Evolutionary conservation across 495 filamentous ascomycete species (phyloP).

Genomic region (Penicillium angulare): DNA sequence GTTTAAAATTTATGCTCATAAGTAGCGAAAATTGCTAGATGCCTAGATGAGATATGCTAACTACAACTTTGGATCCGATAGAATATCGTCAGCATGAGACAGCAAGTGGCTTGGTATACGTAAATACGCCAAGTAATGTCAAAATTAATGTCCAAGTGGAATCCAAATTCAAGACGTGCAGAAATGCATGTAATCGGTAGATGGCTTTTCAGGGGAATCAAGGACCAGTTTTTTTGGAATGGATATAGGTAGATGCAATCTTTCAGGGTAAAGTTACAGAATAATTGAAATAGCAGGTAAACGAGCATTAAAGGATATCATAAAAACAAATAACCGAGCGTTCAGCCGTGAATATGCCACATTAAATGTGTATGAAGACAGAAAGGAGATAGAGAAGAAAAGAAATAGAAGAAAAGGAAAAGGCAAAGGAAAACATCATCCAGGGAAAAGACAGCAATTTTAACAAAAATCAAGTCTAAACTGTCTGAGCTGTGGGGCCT

Average conservation of each 20-base stretch:
- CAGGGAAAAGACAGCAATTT: neutral
- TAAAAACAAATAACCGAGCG: neutral
- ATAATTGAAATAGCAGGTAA: neutral
- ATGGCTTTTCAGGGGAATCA: too few relatives aligned
- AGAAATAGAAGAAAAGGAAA: neutral
- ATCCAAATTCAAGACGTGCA: too few relatives aligned
- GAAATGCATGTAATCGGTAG: too few relatives aligned
- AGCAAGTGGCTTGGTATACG: too few relatives aligned
- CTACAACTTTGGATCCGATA: too few relatives aligned
- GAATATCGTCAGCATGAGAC: too few relatives aligned
- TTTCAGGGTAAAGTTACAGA: neutral
- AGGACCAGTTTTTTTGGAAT: too few relatives aligned
- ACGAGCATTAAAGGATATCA: neutral
- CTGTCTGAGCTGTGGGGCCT: neutral
- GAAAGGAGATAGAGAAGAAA: neutral
- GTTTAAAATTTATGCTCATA: too few relatives aligned
- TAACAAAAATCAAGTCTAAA: neutral
- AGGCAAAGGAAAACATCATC: neutral
- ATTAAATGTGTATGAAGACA: neutral
- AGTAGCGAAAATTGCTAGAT: neutral
- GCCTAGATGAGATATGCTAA: neutral
- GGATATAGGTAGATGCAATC: too few relatives aligned
- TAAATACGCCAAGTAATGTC: too few relatives aligned
- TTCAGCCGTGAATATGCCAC: neutral
- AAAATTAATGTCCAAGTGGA: too few relatives aligned